Base-by-base conservation (phyloP, 495 filamentous ascomycete genomes). In the Podospora anserina region DNA sequence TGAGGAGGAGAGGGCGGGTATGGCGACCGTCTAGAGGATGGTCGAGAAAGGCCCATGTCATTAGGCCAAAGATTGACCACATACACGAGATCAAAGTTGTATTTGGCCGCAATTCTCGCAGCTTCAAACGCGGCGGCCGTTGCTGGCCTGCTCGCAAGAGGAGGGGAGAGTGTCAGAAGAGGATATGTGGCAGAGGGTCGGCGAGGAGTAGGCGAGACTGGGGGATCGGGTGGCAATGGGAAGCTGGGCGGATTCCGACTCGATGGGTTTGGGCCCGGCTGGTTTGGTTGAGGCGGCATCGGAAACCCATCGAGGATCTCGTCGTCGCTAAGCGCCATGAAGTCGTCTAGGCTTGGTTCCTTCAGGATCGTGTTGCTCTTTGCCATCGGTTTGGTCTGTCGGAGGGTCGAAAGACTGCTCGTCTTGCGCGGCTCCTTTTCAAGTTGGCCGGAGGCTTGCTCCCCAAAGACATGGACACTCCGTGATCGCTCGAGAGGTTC, bases 321-420 rank as follows among this genome's bases (percentile, higher is more conserved):
- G 28, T 83, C 82, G 64, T 84, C 82, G 68, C 75, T 78, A 2
- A 84, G 75, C 3, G 76, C 69, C 59, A 80, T 74, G 62, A 84
- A 84, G 9, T 84, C 82, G 7, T 75, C 75, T 32, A 84, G 69
- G 23, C 73, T 78, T n/a, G 82, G 82, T 54, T 83, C 82, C 39
- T 64, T 71, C 4, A 83, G 74, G 16, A 72, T 61, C 0, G 69
- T 30, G 27, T 73, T 62, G 39, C 44, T 20, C 20, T 66, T 58
- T 20, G 59, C n/a, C 55, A 20, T 26, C 26, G 54, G 27, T 27
- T 60, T 54, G 39, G 70, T 39, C 62, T 49, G 59, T 60, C 66
- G 5, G 65, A 76, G 19, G 64, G 63, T 59, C 61, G 77, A 59
- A 64, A 76, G 13, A 63, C 72, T 69, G 68, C 66, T 61, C 55